A percentile compares a stretch with the other conserved stretches of the same genome.
phyloP scores from a whole-genome alignment of 2,329 filamentous ascomycete species.

The Pseudogymnoascus sp. region DNA sequence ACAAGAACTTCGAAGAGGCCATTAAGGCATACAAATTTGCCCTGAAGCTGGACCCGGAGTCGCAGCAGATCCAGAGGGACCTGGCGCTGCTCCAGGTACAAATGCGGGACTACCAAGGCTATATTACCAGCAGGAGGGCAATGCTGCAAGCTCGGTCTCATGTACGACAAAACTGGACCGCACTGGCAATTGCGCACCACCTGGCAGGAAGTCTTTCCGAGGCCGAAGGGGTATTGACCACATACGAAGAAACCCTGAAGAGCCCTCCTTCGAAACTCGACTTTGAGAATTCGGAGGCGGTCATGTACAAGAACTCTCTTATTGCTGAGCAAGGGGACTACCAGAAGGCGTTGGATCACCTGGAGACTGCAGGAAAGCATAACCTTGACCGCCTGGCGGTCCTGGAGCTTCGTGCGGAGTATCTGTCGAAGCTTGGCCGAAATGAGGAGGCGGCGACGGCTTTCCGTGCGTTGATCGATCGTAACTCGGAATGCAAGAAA shows the following conservation, averaged over 20 bases:
- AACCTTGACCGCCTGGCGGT: slow-evolving; percentile 79
- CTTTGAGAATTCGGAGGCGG: slow-evolving; percentile 86
- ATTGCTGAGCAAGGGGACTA: slow-evolving; percentile 85
- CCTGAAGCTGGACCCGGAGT: slow-evolving; percentile 86
- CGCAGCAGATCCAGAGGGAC: slow-evolving; percentile 86
- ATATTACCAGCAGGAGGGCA: slow-evolving; percentile 76
- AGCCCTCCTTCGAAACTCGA: slow-evolving; percentile 67
- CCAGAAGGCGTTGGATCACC: slow-evolving; percentile 75
- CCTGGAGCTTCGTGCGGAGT: slow-evolving; percentile 78
- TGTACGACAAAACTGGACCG: slow-evolving; percentile 91
- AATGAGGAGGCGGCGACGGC: slow-evolving; percentile 75
- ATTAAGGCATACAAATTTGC: slow-evolving; percentile 99
- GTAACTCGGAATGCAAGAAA: slow-evolving; percentile 78
- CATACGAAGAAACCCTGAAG: slow-evolving; percentile 91
- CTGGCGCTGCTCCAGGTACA: slow-evolving; percentile 89
- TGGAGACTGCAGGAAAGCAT: slow-evolving; percentile 68
- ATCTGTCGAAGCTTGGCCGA: slow-evolving; percentile 68
- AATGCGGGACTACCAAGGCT: slow-evolving; percentile 92
- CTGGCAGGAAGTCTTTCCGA: slow-evolving; percentile 76
- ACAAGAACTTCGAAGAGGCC: slow-evolving; percentile 97
- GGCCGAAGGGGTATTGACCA: slow-evolving; percentile 84
- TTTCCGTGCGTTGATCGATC: slow-evolving; percentile 72
- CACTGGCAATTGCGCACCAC: slow-evolving; percentile 89
- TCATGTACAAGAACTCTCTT: slow-evolving; percentile 90
- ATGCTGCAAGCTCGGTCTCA: slow-evolving; percentile 83